Evolutionary conservation across 768 basidiomycete genomes (phyloP), one percentile per base, ranked within the genome.

Genomic region (Kwoniella shandongensis): DNA sequence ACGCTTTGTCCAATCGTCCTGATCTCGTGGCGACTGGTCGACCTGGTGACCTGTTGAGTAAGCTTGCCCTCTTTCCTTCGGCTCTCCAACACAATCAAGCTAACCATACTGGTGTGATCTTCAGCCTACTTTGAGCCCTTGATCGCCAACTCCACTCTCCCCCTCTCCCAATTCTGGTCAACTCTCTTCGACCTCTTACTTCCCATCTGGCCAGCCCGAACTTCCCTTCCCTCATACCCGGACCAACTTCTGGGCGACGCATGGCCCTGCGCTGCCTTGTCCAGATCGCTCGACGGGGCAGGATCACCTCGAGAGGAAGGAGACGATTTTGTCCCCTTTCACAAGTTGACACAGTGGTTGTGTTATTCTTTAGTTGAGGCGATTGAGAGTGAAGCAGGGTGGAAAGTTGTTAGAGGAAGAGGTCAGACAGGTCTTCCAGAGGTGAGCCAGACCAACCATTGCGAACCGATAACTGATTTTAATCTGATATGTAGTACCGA

Each of bases 281-380:
- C 71, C 23, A 57, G 59, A 30, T 48, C 61, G 4, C 59, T 70
- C 8, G 57, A 64, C 13, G 55, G 54, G 7, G 29, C 35, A 1
- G 60, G 66, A n/a, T 20, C 35, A 57, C 27, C 59, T 11, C 40
- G 70, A 47, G 39, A 51, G 22, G 84, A 84, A 65, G 86, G 85
- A 44, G 86, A 86, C 50, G 81, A 85, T 50, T 80, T 90, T 27
- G 90, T 98, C 6, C 88, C 91, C 0, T 98, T 98, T 81, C 94
- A 97, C 79, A 98, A 99, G 75, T 81, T 99, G 45, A 91, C 89
- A 0, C 87, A 88, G 59, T 99, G 94, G 94, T 81, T 90, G 54
- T 87, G 91, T 7, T 94, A 96, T 75, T 88, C 86, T 65, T 80
- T 99, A 18, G 80, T 96, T 30, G 88, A 92, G 73, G 86, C 88